Base-by-base conservation (phyloP, 805 yeast genomes). In the Myxozyma udenii region DNA sequence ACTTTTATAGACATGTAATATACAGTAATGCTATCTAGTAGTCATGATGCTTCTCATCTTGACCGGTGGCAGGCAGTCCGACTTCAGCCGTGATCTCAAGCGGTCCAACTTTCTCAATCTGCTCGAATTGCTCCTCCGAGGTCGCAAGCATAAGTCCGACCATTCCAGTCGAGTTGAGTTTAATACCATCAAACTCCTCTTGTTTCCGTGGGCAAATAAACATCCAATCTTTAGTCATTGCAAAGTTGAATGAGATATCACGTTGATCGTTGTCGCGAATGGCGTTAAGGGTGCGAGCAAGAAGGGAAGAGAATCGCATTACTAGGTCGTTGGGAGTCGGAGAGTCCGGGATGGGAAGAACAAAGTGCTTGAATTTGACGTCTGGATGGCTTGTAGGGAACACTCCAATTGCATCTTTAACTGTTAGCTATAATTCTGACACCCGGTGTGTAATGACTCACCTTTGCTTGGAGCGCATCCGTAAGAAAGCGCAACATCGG, bases 151-250 rank as follows among this genome's bases (percentile, higher is more conserved):
- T 65, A 58, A 91, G 68, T 1, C 98, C 97, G 55, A 86, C 73
- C 53, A 78, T 79, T 0, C 95, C 97, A 41, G 88, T 78, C 0
- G 96, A 76, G 65, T 91, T 91, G 60, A 89, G 76, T 51, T 91
- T 85, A 26, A 83, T 68, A 4, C 67, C 71, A 16, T 76, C 74
- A 62, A 74, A 81, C 44, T 70, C 72, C 1, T 84, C 83, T 16
- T 66, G 62, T 1, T 84, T 72, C 63, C 97, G 78, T 16, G 98
- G 98, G n/a, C 89, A 83, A 21, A 86, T 67, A 79, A 89, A 79
- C 70, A 91, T 79, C 87, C 93, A 91, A 47, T 80, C 77, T 44
- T 81, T 80, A 43, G 95, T 88, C 77, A 91, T 79, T 40, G 88
- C 70, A 32, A 90, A 80, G 65, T 91, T 91, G 68, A 87, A 91